Base-by-base conservation (phyloP, 2,329 filamentous ascomycete species). In the Cryphonectria carpinicola region DNA sequence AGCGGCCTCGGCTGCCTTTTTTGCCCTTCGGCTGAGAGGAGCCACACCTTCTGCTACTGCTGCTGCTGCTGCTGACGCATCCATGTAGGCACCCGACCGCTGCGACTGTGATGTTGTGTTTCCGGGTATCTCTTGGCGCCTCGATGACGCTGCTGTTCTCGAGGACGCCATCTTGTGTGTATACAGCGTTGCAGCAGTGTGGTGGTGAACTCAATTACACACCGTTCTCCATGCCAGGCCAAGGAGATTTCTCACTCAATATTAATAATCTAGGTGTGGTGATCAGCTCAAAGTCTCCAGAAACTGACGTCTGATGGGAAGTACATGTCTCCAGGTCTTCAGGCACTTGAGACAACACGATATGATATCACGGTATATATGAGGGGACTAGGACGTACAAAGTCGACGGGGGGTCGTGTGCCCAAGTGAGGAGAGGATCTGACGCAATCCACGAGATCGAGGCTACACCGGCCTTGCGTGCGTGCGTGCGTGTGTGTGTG, bases 121-220 rank as follows among this genome's bases (percentile, higher is more conserved):
- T 37, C 74, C 72, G 49, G 67, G 65, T 43, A 75, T 74, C 67
- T 74, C 75, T 71, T 76, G 76, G 66, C 74, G 74, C 66, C 75
- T 75, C 63, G 74, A 75, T 54, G 75, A 74, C 68, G 74, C 69
- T 66, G 77, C 77, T 62, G 74, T 69, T 65, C 77, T 77, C 61
- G 75, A 73, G 49, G 79, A 79, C 70, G 79, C 76, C 80, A 81
- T 81, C 54, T 75, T 73, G 74, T 73, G 68, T 76, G 74, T 71
- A 37, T 66, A 65, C 43, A 70, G 73, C 74, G 73, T 73, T 63
- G 70, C 69, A 65, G 41, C 63, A 60, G 65, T 71, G 66, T 56
- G 65, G 67, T 49, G 61, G 68, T 65, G 41, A 14, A 14, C 68
- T 73, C 65, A 70, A 72, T 67, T 52, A 66, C 71, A 73, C 66